Evolutionary conservation across 2,329 filamentous ascomycete species (phyloP).

Genomic region (Fusarium mundagurra): DNA sequence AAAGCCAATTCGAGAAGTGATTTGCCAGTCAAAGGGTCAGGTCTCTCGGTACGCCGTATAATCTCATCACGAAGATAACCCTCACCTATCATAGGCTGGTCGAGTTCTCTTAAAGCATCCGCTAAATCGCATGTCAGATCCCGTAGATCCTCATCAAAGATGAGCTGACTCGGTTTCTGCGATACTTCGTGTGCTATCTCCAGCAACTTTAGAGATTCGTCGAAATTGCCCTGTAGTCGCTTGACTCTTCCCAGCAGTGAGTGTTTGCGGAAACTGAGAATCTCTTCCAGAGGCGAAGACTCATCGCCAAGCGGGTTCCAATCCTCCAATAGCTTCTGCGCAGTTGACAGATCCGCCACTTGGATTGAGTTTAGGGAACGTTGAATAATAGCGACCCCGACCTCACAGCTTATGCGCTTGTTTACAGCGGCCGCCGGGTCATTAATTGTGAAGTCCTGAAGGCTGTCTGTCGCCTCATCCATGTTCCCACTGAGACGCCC

Average conservation of each 20-base stretch:
- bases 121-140: slow-evolving; percentile 37
- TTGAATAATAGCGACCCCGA: slow-evolving; percentile 28
- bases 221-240: slow-evolving; percentile 30
- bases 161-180: slow-evolving; percentile 6
- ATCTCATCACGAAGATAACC: slow-evolving; percentile 28
- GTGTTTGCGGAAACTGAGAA: slow-evolving; percentile 31
- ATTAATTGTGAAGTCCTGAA: slow-evolving; percentile 18
- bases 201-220: slow-evolving; percentile 16
- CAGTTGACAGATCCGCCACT: slow-evolving; percentile 27
- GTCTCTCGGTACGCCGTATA: slow-evolving; percentile 9
- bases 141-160: slow-evolving; percentile 35
- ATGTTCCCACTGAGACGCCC: slow-evolving; percentile 35
- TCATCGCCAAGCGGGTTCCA: slow-evolving; percentile 24
- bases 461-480: slow-evolving; percentile 24
- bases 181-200: slow-evolving; percentile 10
- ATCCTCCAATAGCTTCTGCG: slow-evolving; percentile 24
- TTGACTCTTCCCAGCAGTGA: slow-evolving; percentile 33
- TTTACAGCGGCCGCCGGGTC: neutral
- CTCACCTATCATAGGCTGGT: slow-evolving; percentile 24
- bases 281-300: slow-evolving; percentile 23
- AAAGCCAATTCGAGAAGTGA: slow-evolving; percentile 33
- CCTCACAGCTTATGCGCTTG: slow-evolving; percentile 26
- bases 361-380: slow-evolving; percentile 32
- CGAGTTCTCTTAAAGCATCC: slow-evolving; percentile 33
- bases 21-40: slow-evolving; percentile 21